Evolutionary conservation across 768 basidiomycete species (phyloP), one percentile per base, ranked within the genome.

Genomic region (Lactarius quietus): DNA sequence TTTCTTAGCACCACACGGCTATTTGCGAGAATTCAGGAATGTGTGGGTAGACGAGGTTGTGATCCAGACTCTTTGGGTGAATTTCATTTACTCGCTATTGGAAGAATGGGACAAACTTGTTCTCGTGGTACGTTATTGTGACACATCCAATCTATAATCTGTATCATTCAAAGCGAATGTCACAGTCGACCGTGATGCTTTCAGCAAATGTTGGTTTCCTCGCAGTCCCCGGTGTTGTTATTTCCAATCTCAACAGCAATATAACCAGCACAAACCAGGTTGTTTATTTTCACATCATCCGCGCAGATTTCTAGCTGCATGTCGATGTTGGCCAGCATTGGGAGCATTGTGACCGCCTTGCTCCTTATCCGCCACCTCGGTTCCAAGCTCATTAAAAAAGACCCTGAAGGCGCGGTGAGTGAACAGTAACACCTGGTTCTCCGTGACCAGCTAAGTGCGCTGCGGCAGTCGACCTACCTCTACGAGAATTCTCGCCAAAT

Each of bases 241-340:
- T 51, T 26, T 51, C 48, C 23, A 33, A 33, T 23, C 18, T 55
- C 2, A 20, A 20, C 20, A 1, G 18, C 48, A 51, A 51, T 4
- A 26, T 35, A 26, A 15, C 54, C 6, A 23, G 10, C 54, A 18
- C 28, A n/a, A 55, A n/a, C 8, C 18, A 15, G 10, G 41, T 43
- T 17, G 38, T 36, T 52, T 5, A 41, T 38, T 20, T 55, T 51
- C 6, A 28, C 48, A 15, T 51, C 48, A 26, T 26, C 48, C 6
- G 48, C 26, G 26, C 48, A 51, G 69, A 78, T 84, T 12, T 73
- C 78, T 5, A 82, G 83, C 70, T 84, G 82, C 61, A 59, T 81
- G 14, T 84, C 84, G 0, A 78, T 81, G 39, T 67, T 81, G 0
- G 70, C 77, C 5, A 83, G 80, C 63, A 74, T 82, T n/a, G 83